phyloP scores from a whole-genome alignment of 176 grass and related monocot species.

The Musa itinerans region DNA sequence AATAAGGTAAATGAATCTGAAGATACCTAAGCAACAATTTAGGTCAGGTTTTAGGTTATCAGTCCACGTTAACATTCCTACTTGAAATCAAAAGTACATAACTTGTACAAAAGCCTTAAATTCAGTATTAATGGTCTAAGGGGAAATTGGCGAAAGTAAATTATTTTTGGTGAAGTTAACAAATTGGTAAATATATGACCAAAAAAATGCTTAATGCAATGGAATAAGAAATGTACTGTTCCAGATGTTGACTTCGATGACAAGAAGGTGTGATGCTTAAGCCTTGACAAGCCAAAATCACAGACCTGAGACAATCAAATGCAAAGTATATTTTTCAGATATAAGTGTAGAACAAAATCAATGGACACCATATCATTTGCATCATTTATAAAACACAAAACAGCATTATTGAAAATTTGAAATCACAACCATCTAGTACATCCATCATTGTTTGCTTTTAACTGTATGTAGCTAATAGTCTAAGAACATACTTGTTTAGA shows the following conservation, averaged over 20 bases:
- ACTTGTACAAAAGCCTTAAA: background rate
- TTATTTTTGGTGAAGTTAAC: too few species aligned
- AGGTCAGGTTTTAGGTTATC: background rate
- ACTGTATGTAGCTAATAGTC: too few species aligned
- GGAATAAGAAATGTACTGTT: slow-evolving; percentile 50
- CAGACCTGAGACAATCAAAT: slow-evolving; percentile 42
- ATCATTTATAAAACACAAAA: background rate
- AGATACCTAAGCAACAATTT: background rate
- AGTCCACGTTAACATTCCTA: background rate
- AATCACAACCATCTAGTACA: background rate
- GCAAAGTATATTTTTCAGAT: background rate
- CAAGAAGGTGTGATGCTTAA: slow-evolving; percentile 94
- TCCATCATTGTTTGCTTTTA: too few species aligned
- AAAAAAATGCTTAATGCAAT: slow-evolving; percentile 6
- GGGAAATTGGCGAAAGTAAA: too few species aligned
- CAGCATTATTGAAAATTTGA: background rate
- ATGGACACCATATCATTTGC: background rate
- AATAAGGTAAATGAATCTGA: background rate
- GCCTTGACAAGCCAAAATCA: slow-evolving; percentile 99
- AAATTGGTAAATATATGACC: background rate
- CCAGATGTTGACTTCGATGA: slow-evolving; percentile 94
- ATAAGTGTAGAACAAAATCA: background rate
- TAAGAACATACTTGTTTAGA: too few species aligned
- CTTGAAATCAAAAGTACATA: background rate
- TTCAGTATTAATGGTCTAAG: too few species aligned